Percentiles rank a stretch among this genome's conserved stretches.
Evolutionary conservation across 768 basidiomycete species (phyloP).

Genomic region (Kondoa malvinella): DNA sequence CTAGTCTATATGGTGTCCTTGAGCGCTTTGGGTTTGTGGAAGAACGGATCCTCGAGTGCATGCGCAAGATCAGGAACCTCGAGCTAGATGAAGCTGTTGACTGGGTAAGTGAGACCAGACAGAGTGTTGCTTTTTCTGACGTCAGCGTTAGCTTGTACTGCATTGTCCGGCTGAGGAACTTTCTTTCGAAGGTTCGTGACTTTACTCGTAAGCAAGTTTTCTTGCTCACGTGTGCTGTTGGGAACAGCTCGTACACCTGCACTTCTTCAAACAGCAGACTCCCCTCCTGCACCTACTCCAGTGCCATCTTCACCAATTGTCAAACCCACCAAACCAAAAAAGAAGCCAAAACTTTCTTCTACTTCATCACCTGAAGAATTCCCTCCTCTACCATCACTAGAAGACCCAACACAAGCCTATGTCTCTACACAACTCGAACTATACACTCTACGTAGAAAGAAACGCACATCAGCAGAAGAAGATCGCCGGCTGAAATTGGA

Average conservation of each 20-base stretch:
- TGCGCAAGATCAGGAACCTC: slow-evolving; percentile 42
- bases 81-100: slow-evolving; percentile 41
- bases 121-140: slow-evolving; percentile 6
- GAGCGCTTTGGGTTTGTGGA: slow-evolving; percentile 3
- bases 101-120: slow-evolving; percentile 17
- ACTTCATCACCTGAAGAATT: neutral
- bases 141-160: neutral
- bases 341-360: neutral
- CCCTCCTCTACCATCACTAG: slow-evolving; percentile 10
- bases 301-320: neutral
- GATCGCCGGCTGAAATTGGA: slow-evolving; percentile 14
- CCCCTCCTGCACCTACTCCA: neutral
- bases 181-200: slow-evolving; percentile 5
- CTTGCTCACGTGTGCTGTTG: neutral
- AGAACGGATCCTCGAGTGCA: slow-evolving; percentile 40
- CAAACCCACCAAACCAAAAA: neutral
- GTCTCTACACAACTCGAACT: slow-evolving; percentile 2
- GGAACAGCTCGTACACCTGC: neutral
- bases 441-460: neutral
- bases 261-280: neutral
- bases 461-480: neutral
- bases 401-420: slow-evolving; percentile 12
- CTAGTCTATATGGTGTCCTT: neutral
- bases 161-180: neutral
- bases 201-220: slow-evolving; percentile 10